Percentiles rank a stretch among this genome's conserved stretches.
Evolutionary conservation across 208 protist genomes (phyloP).

Genomic region (Acanthamoeba triangularis): DNA sequence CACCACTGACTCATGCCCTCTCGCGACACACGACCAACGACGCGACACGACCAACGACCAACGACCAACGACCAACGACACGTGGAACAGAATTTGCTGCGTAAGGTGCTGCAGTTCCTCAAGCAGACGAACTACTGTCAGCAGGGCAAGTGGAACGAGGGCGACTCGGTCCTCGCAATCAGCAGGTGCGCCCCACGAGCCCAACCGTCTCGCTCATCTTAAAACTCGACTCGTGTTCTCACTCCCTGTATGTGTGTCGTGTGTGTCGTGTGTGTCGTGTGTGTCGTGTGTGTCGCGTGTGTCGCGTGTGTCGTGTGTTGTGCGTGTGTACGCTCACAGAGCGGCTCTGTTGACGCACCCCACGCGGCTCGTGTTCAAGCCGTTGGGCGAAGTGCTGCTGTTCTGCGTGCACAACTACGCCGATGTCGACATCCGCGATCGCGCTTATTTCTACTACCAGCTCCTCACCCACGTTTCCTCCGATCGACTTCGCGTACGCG

Average conservation of each 20-base stretch:
- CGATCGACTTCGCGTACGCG: background rate
- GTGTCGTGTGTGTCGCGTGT: background rate
- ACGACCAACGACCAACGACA: background rate
- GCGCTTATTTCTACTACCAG: conserved; percentile 71
- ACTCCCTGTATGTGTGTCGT: background rate
- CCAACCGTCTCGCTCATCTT: no score
- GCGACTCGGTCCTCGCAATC: background rate
- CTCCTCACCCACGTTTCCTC: conserved; percentile 70
- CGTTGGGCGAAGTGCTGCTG: conserved; percentile 64
- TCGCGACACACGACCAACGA: no score
- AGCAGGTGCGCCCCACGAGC: background rate
- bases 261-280: no score
- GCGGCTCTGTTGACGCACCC: conserved; percentile 31
- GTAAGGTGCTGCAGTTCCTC: conserved; percentile 43
- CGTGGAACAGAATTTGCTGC: conserved; percentile 19
- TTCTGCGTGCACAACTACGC: conserved; percentile 62
- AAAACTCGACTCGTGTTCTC: no score
- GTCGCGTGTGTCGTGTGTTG: background rate
- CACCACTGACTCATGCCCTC: no score
- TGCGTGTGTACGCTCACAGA: background rate
- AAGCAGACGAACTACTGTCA: conserved; percentile 58
- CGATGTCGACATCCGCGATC: conserved; percentile 60
- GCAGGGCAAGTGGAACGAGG: conserved; percentile 58
- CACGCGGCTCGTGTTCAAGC: conserved; percentile 55
- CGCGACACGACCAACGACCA: no score